Evolutionary conservation across 345 rosid genomes (phyloP), one percentile per base, ranked within the genome.

Genomic region (Crucihimalaya himalaica): DNA sequence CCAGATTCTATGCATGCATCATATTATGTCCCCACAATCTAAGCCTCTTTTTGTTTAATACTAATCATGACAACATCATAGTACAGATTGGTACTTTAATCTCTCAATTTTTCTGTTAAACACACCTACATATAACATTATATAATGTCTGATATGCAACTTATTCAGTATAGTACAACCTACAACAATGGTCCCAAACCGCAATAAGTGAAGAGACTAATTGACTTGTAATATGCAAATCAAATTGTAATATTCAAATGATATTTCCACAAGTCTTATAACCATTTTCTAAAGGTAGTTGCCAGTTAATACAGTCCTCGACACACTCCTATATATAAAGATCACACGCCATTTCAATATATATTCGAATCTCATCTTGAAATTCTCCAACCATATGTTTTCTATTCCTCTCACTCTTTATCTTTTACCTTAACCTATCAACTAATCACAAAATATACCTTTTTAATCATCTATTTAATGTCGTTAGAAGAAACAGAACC

Each of bases 401-500:
- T 18, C 0, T 34, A 60, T 0, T 50, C 42, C 18, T 70, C 6
- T 63, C 45, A 32, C 20, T 54, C 45, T 21, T 32, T 15, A 63
- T 53, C 58, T 31, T 45, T 45, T 18, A 54, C 66, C 42, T 76
- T 25, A 62, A 28, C 50, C 27, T 39, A 63, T 25, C 63, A 19
- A 27, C 21, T 40, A 34, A 7, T 57, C 63, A 53, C 48, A 52
- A 35, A 70, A 18, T 20, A 50, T 39, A 67, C 25, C 50, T n/a
- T 53, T 60, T 21, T 21, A 62, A 23, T 40, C n/a, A 75, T 48
- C 50, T 53, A 11, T 40, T 62, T 62, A 70, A 91, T 89, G 98
- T 80, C 83, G 32, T 59, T 81, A 23, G 92, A 83, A 77, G 96
- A 81, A 77, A 56, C 87, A 16, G 91, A 90, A 65, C 62, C 72